phyloP scores from a whole-genome alignment of 106 monocot species.

The Dioscorea dumetorum region DNA sequence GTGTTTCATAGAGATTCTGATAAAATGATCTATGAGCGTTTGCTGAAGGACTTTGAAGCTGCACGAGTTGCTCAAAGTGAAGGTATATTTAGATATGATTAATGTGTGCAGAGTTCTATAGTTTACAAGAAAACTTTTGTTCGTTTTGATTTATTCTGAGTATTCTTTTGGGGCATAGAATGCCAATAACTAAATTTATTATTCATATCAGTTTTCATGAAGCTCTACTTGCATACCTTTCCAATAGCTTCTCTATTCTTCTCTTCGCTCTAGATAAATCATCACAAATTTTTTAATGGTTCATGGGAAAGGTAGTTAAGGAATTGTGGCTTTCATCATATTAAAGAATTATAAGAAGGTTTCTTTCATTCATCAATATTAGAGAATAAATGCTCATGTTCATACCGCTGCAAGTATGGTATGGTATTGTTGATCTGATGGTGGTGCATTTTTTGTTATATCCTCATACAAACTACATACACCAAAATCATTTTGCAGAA shows the following conservation, averaged over 20 bases:
- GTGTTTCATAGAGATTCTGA: slow-evolving; percentile 70
- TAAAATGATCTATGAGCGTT: slow-evolving; percentile 80
- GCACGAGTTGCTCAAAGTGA: slow-evolving; percentile 76
- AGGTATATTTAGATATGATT: slow-evolving; percentile 33
- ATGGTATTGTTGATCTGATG: too few species aligned
- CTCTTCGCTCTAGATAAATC: too few species aligned
- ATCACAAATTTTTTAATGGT: too few species aligned
- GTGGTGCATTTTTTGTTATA: background rate
- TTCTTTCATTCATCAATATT: background rate
- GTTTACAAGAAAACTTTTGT: background rate
- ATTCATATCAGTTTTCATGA: too few species aligned
- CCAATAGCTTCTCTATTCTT: too few species aligned
- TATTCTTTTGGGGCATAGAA: background rate
- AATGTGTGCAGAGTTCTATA: background rate
- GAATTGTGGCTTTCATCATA: background rate
- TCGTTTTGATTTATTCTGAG: background rate
- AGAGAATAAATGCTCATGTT: background rate
- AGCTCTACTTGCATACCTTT: too few species aligned
- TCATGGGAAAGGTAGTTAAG: background rate
- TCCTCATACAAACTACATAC: background rate
- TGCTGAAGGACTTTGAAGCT: slow-evolving; percentile 79
- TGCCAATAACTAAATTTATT: background rate
- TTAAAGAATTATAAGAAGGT: background rate
- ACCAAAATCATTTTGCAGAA: slow-evolving; percentile 39
- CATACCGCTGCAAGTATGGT: background rate